A percentile compares a stretch with the other conserved stretches of the same genome.
Evolutionary conservation across 2,329 filamentous ascomycete species (phyloP).

Genomic region (Colletotrichum plurivorum): DNA sequence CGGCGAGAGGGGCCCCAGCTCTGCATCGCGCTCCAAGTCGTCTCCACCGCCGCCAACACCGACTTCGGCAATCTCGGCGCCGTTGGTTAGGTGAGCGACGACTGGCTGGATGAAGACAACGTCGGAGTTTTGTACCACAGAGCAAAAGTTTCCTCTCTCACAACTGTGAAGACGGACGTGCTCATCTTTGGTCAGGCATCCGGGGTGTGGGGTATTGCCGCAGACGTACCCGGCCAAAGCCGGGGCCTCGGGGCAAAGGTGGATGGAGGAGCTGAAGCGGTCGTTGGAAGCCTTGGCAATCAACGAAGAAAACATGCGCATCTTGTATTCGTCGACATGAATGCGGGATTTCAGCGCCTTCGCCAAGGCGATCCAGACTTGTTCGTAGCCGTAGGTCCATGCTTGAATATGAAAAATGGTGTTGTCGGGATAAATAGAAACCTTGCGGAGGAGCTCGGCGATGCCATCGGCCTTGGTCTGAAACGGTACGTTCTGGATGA

Average conservation of each 20-base stretch:
- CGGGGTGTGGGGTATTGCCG: slow-evolving; percentile 78
- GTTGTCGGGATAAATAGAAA: slow-evolving; percentile 76
- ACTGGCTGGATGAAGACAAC: slow-evolving; percentile 86
- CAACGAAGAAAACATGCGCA: slow-evolving; percentile 78
- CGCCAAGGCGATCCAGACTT: slow-evolving; percentile 89
- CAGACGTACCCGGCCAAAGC: slow-evolving; percentile 80
- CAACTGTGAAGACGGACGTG: slow-evolving; percentile 85
- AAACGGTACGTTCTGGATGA: slow-evolving; percentile 64
- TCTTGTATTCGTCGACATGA: slow-evolving; percentile 87
- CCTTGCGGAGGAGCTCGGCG: slow-evolving; percentile 78
- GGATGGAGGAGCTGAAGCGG: slow-evolving; percentile 56
- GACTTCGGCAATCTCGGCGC: slow-evolving; percentile 77
- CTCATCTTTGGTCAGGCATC: slow-evolving; percentile 78
- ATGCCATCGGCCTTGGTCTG: slow-evolving; percentile 82
- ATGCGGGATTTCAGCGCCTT: slow-evolving; percentile 78
- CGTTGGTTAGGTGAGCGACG: slow-evolving; percentile 73
- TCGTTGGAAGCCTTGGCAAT: slow-evolving; percentile 58
- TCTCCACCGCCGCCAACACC: slow-evolving; percentile 85
- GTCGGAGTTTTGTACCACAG: slow-evolving; percentile 59
- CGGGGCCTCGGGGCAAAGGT: slow-evolving; percentile 71
- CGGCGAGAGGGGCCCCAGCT: slow-evolving; percentile 72
- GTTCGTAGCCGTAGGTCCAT: slow-evolving; percentile 93
- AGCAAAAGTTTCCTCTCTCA: slow-evolving; percentile 78
- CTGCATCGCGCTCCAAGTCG: slow-evolving; percentile 78
- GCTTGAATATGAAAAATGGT: slow-evolving; percentile 88